phyloP scores from a whole-genome alignment of 2,329 filamentous ascomycete genomes.

The Talaromyces sp. region DNA sequence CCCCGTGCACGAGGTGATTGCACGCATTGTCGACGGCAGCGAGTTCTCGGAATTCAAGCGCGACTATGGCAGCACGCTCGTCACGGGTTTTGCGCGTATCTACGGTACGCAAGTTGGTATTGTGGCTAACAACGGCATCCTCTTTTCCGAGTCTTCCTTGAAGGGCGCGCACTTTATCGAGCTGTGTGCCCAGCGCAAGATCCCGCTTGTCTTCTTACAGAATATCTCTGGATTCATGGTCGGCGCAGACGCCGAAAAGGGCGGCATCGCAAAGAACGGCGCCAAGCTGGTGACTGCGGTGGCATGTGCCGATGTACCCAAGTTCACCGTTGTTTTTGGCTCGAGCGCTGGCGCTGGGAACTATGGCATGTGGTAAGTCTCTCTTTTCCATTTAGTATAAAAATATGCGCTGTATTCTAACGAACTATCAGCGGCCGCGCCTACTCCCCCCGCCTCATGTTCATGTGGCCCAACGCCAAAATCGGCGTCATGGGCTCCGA shows the following conservation, averaged over 20 bases:
- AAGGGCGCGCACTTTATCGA: conserved; percentile 98
- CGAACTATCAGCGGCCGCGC: conserved; percentile 64
- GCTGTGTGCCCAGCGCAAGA: conserved; percentile 81
- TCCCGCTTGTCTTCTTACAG: conserved; percentile 88
- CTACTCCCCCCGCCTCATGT: conserved; percentile 84
- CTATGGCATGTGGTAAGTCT: conserved; percentile 82
- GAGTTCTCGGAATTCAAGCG: conserved; percentile 93
- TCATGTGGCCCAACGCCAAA: conserved; percentile 97
- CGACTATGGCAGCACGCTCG: conserved; percentile 79
- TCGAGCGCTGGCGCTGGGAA: conserved; percentile 91
- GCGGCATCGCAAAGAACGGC: conserved; percentile 95
- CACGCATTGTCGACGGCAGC: conserved; percentile 84
- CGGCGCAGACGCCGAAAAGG: conserved; percentile 81
- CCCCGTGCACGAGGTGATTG: conserved; percentile 83
- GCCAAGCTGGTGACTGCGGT: conserved; percentile 96
- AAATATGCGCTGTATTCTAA: too few relatives aligned
- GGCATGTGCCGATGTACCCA: conserved; percentile 87
- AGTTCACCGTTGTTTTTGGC: conserved; percentile 95
- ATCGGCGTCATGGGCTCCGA: conserved; percentile 95
- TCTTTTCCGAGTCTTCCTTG: conserved; percentile 81
- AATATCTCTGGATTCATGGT: conserved; percentile 99
- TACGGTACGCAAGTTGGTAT: conserved; percentile 89
- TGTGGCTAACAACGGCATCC: conserved; percentile 90
- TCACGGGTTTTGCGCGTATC: conserved; percentile 86
- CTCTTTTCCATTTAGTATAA: background rate